Base-by-base conservation (phyloP, 306 rosid genomes). In the Cucumis cinereus region DNA sequence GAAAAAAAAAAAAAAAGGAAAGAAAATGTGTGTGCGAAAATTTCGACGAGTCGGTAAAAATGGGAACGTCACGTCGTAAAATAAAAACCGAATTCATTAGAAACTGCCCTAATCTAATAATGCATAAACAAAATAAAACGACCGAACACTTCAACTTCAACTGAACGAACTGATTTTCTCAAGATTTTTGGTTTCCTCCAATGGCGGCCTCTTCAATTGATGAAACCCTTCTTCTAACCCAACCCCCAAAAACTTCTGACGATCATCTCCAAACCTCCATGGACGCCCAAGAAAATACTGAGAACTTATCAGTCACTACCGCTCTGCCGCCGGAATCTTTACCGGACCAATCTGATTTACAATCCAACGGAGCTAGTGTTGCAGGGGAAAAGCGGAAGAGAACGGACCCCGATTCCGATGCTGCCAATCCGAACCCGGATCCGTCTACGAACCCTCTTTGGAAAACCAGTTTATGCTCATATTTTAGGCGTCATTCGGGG, bases 401-500 rank as follows among this genome's bases (percentile, higher is more conserved):
- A 22, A 88, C 85, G n/a, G 96, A 86, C 6, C 56, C 74, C 8
- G 77, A 7, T 4, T 26, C 77, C 24, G 36, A 45, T 26, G 10
- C 63, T 52, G 24, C 66, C 0, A 77, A 60, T 26, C 26, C 61
- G 8, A 73, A 30, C 9, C 82, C 52, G 8, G 83, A 81, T n/a
- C 81, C 84, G 54, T 77, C 89, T 28, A 73, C 72, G 9, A 85
- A 80, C 41, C 93, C 96, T 10, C 71, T 92, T 40, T 92, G 96
- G 97, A 94, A 92, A 78, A 92, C 96, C 5, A 90, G 97, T 71
- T 91, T 94, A 50, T 94, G 99, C 76, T 94, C 97, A 9, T 94
- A 72, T 89, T 92, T 90, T 84, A 75, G 99, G 75, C 85, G 96
- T 75, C 66, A 84, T 2, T 82, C 82, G 5, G 80, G 81, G 22